Evolutionary conservation across 305 asterid species (phyloP).

Genomic region (Nicotiana rustica): DNA sequence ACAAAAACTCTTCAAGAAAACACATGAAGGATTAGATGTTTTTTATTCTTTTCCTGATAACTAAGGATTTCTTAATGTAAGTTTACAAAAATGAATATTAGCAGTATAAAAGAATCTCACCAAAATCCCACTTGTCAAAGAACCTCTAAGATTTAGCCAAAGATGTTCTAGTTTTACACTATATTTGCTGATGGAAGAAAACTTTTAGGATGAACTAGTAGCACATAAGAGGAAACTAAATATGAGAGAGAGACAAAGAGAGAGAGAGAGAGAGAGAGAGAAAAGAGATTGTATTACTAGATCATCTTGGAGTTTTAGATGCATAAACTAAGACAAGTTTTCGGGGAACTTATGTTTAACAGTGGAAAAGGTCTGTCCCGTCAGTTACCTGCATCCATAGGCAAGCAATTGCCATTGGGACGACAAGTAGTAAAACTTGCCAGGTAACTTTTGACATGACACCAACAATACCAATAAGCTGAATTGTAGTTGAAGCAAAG

Average conservation of each 20-base stretch:
- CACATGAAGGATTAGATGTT: slow-evolving; percentile 13
- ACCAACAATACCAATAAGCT: slow-evolving; percentile 93
- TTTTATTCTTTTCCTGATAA: not conserved
- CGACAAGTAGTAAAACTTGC: slow-evolving; percentile 92
- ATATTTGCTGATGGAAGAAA: slow-evolving; percentile 11
- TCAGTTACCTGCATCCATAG: slow-evolving; percentile 96
- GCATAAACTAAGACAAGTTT: slow-evolving; percentile 9
- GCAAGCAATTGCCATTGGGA: slow-evolving; percentile 99
- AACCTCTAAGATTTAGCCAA: slow-evolving; percentile 15
- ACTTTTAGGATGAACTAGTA: not conserved
- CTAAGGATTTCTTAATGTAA: not conserved
- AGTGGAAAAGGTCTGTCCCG: slow-evolving; percentile 32
- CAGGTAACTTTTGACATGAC: slow-evolving; percentile 98
- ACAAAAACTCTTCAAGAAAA: slow-evolving; percentile 27
- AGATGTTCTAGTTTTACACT: slow-evolving; percentile 23
- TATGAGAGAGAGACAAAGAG: not conserved
- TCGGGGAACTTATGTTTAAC: not conserved
- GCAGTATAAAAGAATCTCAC: slow-evolving; percentile 12
- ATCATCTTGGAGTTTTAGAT: slow-evolving; percentile 1
- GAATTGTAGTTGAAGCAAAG: slow-evolving; percentile 98
- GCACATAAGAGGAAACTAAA: slow-evolving; percentile 13
- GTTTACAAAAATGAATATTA: not conserved
- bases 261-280: not conserved
- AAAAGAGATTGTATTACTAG: not conserved
- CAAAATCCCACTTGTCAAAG: not conserved